Evolutionary conservation across 202 grass and related monocot genomes (phyloP).

Genomic region (Elaeis oleifera): DNA sequence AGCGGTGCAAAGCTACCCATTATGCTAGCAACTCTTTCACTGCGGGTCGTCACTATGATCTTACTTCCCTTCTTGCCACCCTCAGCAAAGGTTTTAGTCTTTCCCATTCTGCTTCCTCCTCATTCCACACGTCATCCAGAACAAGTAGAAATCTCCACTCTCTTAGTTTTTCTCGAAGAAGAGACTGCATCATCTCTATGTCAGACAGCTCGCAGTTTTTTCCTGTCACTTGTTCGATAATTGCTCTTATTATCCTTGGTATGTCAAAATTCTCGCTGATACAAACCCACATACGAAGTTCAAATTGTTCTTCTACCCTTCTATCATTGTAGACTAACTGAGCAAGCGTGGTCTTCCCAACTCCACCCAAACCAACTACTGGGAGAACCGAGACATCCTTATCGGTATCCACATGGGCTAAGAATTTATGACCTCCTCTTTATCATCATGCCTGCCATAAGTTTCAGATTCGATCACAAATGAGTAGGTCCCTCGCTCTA

Average conservation of each 20-base stretch:
- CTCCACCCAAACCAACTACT: too few relatives aligned
- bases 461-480: too few relatives aligned
- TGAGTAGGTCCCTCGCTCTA: too few relatives aligned
- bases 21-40: too few relatives aligned
- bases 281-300: slow-evolving; percentile 15
- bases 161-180: slow-evolving; percentile 14
- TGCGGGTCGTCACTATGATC: too few relatives aligned
- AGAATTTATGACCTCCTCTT: too few relatives aligned
- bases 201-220: not conserved
- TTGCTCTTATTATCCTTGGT: slow-evolving; percentile 1
- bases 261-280: slow-evolving; percentile 3
- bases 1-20: too few relatives aligned
- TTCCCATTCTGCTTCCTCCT: slow-evolving; percentile 12
- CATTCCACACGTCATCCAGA: slow-evolving; percentile 13
- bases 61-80: not conserved
- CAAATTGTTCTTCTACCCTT: slow-evolving; percentile 12
- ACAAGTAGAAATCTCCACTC: slow-evolving; percentile 25
- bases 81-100: not conserved
- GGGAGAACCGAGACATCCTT: too few relatives aligned
- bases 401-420: too few relatives aligned
- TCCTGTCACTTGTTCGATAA: not conserved
- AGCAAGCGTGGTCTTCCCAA: too few relatives aligned
- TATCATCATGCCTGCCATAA: too few relatives aligned
- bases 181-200: slow-evolving; percentile 9
- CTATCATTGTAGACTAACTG: not conserved